Base-by-base conservation (phyloP, 2,329 filamentous ascomycete species). In the Balansia obtecta region DNA sequence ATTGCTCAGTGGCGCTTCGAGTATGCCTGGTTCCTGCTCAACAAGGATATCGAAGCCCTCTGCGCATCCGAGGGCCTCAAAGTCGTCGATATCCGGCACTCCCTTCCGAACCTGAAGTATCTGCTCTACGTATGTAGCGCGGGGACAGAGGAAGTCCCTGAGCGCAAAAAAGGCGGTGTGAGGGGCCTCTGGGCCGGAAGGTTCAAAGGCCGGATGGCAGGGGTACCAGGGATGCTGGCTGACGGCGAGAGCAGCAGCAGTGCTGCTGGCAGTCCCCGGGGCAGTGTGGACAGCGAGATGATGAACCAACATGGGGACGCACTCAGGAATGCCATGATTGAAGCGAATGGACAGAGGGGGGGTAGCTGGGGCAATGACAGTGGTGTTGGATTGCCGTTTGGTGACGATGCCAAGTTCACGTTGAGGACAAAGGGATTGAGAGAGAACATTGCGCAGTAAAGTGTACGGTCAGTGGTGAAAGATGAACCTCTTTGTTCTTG, bases 1-100 rank as follows among this genome's bases (percentile, higher is more conserved):
- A 77, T 79, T 2, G 80, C 88, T 0, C 81, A 89, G 44, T 97
- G 91, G 70, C 83, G 91, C 2, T 97, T 97, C 65, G 91, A 97
- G 60, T 98, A 97, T 64, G 93, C 76, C 11, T 93, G 95, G 63
- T 98, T 97, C 60, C 71, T 97, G n/a, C 76, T 98, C 13, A 97
- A 97, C 70, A 96, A 97, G 68, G 74, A 97, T 61, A 90, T 98
- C 50, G 90, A 97, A 58, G 68, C 74, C 0, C 70, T 84, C 3
- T 83, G 80, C 53, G 69, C 72, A 3, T 72, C 75, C 1, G 82
- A 89, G 56, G 85, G 85, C 0, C 71, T 96, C 12, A 82, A 84
- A 45, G 83, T 95, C 1, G 77, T 96, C 55, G 93, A 98, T 61
- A 88, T 96, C 16, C 79, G 93, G 4, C 88, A 97, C 58, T 95